These are phyloP conservation scores for Acacia acuminata DNA, from an alignment of 306 rosid genomes.

Conservation along the genomic window DNA sequence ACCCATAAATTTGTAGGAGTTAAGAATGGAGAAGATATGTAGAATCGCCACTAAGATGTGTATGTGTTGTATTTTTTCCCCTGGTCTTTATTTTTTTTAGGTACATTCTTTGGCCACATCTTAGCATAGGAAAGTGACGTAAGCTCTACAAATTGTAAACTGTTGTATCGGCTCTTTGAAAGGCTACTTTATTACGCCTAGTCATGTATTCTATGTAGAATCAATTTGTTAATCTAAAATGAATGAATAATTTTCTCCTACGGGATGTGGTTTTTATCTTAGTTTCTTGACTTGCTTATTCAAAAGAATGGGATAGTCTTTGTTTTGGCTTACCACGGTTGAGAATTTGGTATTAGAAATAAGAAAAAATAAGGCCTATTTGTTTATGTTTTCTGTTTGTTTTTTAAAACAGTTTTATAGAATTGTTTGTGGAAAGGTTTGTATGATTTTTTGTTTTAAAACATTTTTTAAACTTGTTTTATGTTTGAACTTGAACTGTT, in stretches of 20 bases:
- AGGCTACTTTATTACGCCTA: background rate
- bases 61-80: conserved; percentile 29
- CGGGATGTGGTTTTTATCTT: background rate
- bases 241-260: background rate
- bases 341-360: background rate
- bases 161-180: conserved; percentile 25
- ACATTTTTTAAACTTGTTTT: too few relatives aligned
- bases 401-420: too few relatives aligned
- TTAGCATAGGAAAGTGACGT: background rate
- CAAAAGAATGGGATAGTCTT: background rate
- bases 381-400: too few relatives aligned
- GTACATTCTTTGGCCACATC: conserved; percentile 25
- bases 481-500: too few relatives aligned
- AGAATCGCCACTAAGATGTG: conserved; percentile 33
- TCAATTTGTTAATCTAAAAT: background rate
- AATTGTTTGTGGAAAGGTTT: too few relatives aligned
- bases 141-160: conserved; percentile 29
- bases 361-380: background rate
- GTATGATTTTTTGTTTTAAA: too few relatives aligned
- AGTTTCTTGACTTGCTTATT: background rate
- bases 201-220: background rate
- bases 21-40: conserved; percentile 32
- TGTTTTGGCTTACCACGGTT: background rate
- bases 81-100: conserved; percentile 28
- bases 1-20: conserved; percentile 27